Conservation (phyloP, 2,329 filamentous ascomycete genomes). For the Epichloe aotearoae region DNA sequence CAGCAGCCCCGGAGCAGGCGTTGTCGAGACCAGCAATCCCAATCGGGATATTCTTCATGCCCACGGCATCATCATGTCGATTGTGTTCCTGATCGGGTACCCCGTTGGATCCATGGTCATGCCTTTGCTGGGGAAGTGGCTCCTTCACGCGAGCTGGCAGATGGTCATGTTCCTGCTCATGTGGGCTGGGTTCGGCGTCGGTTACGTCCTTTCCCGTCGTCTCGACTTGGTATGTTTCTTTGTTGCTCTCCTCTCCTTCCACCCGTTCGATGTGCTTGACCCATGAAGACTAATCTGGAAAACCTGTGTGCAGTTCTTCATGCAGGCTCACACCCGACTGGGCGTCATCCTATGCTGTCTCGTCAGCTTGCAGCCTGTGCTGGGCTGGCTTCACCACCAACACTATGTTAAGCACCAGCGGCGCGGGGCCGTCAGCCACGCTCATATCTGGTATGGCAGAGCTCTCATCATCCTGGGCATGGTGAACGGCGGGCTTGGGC, state of each 20-base stretch:
- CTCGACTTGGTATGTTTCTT: conserved; percentile 26
- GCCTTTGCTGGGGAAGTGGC: conserved; percentile 43
- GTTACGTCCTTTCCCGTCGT: conserved; percentile 33
- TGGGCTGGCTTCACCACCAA: conserved; percentile 45
- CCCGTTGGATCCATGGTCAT: conserved; percentile 48
- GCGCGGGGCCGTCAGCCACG: conserved; percentile 38
- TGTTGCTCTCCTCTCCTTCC: background rate
- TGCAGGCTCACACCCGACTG: conserved; percentile 38
- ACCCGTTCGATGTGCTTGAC: too few relatives aligned
- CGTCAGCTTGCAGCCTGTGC: conserved; percentile 42
- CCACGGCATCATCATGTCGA: conserved; percentile 48
- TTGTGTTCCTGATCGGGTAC: conserved; percentile 45
- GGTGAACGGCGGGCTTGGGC: conserved; percentile 50
- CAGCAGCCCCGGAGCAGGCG: background rate
- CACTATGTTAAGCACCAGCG: conserved; percentile 33
- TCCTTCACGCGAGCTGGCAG: conserved; percentile 45
- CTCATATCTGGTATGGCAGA: conserved; percentile 51
- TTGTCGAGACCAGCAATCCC: conserved; percentile 5
- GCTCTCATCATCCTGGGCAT: conserved; percentile 43
- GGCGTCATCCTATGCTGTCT: conserved; percentile 41
- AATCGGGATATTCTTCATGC: conserved; percentile 22
- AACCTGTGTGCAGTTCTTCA: conserved; percentile 31
- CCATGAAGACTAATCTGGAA: too few relatives aligned
- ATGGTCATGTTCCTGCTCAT: conserved; percentile 39
- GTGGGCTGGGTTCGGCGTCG: conserved; percentile 47